Conservation (phyloP, 192 early-diverging fungal genomes). For the Rhizophagus clarus region DNA sequence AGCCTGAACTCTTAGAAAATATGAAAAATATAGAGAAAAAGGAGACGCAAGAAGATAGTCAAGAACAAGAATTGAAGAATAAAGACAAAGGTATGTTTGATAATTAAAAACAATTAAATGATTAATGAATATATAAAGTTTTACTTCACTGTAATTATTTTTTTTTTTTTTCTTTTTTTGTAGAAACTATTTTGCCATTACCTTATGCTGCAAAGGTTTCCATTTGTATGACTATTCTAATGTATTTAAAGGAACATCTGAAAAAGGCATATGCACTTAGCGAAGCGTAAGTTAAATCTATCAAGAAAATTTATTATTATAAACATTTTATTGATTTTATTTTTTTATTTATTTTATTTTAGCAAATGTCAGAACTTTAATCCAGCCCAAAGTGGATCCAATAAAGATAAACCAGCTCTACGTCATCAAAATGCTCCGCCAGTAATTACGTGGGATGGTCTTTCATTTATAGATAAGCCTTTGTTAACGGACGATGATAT, state of each 20-base stretch:
- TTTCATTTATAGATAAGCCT: constrained; percentile 41
- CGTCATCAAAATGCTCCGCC: constrained; percentile 42
- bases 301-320: background rate
- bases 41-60: constrained; percentile 4
- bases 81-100: constrained; percentile 8
- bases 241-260: constrained; percentile 65
- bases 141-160: background rate
- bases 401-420: constrained; percentile 60
- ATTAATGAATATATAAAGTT: background rate
- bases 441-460: constrained; percentile 40
- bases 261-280: constrained; percentile 57
- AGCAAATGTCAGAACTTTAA: constrained; percentile 50
- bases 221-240: constrained; percentile 62
- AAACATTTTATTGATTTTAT: background rate
- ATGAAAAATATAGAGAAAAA: background rate
- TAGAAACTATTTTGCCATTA: constrained; percentile 31
- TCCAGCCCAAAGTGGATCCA: constrained; percentile 45
- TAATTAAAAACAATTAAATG: background rate
- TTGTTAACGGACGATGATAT: constrained; percentile 31
- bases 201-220: constrained; percentile 51
- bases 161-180: constrained; percentile 10
- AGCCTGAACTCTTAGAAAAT: background rate
- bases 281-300: constrained; percentile 42
- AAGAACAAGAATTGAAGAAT: background rate
- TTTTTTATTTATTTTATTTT: background rate